Evolutionary conservation across 2,329 filamentous ascomycete species (phyloP), one percentile per base, ranked within the genome.

Genomic region (Cadophora malorum): DNA sequence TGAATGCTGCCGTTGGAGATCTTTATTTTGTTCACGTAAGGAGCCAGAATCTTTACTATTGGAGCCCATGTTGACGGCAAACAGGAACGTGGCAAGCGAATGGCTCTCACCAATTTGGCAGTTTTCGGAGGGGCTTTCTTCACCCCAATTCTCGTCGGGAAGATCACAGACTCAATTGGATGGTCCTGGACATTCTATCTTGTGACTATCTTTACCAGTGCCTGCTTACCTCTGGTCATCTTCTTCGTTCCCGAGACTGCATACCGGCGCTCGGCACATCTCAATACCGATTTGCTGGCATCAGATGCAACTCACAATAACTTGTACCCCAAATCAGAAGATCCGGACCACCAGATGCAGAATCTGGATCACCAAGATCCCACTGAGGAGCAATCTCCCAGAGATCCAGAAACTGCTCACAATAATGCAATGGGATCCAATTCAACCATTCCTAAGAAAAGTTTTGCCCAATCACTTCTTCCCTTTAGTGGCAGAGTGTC

Each of bases 181-280:
- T 97, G 93, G 90, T 81, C 87, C 77, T 97, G 93, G 94, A 91
- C 90, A 0, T 97, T 97, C 76, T 93, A 94, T 79, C 86, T 97
- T 52, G 88, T 97, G 16, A 88, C 93, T 68, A 97, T 97, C 72
- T 96, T 97, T 79, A 86, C 89, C 55, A 92, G 84, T 4, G 83
- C 82, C 6, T 87, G 90, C 65, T 80, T 97, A 4, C 89, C 93
- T 0, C 80, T 91, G 12, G 81, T 97, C 23, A 81, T 96, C 69
- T 86, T 97, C 71, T 88, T 94, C 71, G 92, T 92, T 60, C 95
- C 95, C 0, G 95, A 97, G 80, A 97, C 92, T 0, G 89, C 93
- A 0, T 97, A 88, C 77, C 84, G 84, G 45, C 86, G 94, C 33
- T 86, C 91, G 8, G 80, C 84, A 3, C 79, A 82, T 45, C 83